phyloP scores from a whole-genome alignment of 257 asterid species.

The Solanum commersonii region DNA sequence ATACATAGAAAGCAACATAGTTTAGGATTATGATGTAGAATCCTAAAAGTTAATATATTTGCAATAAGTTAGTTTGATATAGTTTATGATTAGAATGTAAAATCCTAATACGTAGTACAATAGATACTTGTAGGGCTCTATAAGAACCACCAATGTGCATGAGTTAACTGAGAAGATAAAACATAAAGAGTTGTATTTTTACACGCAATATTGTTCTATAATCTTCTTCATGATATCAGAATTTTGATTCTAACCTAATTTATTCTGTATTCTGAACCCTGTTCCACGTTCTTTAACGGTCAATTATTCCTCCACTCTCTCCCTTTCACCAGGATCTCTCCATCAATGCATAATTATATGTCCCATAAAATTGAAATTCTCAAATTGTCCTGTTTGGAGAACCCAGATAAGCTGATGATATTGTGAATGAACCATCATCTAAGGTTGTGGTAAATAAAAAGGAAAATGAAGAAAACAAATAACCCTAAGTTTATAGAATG shows the following conservation, averaged over 20 bases:
- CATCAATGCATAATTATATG: background rate
- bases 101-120: background rate
- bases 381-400: background rate
- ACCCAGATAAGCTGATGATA: background rate
- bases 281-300: background rate
- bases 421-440: background rate
- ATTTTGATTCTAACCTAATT: background rate
- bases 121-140: background rate
- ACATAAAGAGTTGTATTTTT: background rate
- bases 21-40: background rate
- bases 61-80: background rate
- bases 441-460: background rate
- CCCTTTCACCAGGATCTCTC: background rate
- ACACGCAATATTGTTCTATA: background rate
- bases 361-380: background rate
- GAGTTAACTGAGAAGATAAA: background rate
- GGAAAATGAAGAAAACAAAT: background rate
- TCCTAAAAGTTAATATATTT: background rate
- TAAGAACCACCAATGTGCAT: background rate
- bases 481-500: background rate
- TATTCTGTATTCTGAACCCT: background rate
- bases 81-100: background rate
- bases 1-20: background rate
- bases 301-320: background rate
- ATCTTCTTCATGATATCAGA: background rate